Percentiles rank a stretch among this genome's conserved stretches.
phyloP scores from a whole-genome alignment of 169 alveolate genomes.

The Plasmodium malariae region DNA sequence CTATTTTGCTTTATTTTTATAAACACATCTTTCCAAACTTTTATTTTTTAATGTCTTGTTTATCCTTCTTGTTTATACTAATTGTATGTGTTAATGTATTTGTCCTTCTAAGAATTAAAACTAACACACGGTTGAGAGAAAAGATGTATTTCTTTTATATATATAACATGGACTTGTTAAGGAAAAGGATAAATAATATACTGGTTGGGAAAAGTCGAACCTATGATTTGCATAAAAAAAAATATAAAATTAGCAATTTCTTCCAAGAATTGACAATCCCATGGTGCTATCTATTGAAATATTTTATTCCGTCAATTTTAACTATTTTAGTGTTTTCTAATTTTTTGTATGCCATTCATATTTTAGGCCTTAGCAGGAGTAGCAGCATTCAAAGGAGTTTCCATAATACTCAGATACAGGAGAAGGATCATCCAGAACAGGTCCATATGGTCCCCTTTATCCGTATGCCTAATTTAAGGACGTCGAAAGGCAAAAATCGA shows the following conservation, averaged over 20 bases:
- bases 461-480: no score
- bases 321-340: conserved; percentile 13
- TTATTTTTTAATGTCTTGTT: conserved; percentile 3
- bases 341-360: conserved; percentile 11
- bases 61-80: not conserved
- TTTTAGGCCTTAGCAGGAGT: no score
- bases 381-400: no score
- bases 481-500: no score
- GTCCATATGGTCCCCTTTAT: no score
- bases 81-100: conserved; percentile 13
- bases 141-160: conserved; percentile 36
- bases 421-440: no score
- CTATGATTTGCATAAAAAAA: not conserved
- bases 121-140: not conserved
- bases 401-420: no score
- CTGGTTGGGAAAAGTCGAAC: conserved; percentile 32
- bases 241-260: not conserved
- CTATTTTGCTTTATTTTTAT: conserved; percentile 8
- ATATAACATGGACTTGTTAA: conserved; percentile 18
- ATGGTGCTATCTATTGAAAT: conserved; percentile 59
- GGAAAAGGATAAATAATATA: conserved; percentile 45
- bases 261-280: conserved; percentile 14
- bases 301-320: conserved; percentile 48
- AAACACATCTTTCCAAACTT: not conserved
- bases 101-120: not conserved